Percentiles rank a stretch among this genome's conserved stretches.
phyloP scores from a whole-genome alignment of 495 filamentous ascomycete species.

The Wilcoxina mikolae region DNA sequence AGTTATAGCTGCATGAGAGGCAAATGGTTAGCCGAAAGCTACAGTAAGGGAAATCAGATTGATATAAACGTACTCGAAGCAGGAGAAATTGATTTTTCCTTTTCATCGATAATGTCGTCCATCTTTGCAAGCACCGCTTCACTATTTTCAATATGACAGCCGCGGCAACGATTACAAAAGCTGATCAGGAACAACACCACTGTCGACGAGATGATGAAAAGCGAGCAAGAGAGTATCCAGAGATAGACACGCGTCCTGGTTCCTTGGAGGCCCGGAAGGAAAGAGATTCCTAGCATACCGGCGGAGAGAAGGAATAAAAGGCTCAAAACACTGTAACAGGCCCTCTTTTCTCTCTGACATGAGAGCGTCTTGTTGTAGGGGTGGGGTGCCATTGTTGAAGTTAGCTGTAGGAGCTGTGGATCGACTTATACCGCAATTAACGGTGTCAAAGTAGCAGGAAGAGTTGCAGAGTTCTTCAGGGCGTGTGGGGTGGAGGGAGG shows the following conservation, averaged over 20 bases:
- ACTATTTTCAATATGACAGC: background rate
- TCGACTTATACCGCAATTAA: background rate
- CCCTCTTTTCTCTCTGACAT: background rate
- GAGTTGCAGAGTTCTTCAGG: background rate
- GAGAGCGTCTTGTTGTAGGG: background rate
- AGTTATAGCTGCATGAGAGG: no score
- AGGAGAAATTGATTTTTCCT: background rate
- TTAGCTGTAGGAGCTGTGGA: background rate
- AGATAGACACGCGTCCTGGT: background rate
- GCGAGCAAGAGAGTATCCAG: background rate
- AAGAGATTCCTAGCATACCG: background rate
- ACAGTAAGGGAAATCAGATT: no score
- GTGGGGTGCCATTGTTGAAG: background rate
- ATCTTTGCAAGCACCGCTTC: background rate
- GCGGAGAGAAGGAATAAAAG: background rate
- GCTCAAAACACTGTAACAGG: background rate
- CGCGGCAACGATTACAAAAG: background rate
- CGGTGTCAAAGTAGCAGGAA: background rate
- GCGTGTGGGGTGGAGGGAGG: background rate
- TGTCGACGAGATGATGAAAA: background rate
- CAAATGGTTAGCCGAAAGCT: no score
- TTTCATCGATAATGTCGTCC: background rate
- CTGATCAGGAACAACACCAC: background rate
- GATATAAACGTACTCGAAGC: background rate
- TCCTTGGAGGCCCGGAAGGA: background rate